Evolutionary conservation across 73 alveolate species (phyloP).

Genomic region (Tetrahymena malaccensis): DNA sequence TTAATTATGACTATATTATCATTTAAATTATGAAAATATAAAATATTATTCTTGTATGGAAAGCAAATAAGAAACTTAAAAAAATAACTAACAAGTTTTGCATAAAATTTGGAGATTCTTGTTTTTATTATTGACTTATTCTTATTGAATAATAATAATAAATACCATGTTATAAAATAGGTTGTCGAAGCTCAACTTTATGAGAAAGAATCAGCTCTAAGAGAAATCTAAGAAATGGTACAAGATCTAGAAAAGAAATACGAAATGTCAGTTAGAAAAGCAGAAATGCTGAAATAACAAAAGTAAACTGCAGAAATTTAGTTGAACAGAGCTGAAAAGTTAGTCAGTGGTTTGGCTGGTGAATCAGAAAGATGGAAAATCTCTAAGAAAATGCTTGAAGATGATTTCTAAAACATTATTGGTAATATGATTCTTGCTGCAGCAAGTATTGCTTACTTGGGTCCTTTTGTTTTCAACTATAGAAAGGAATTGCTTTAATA

Average conservation of each 20-base stretch:
- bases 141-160: background rate
- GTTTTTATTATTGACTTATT: too few species aligned
- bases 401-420: conserved; percentile 86
- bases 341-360: conserved; percentile 93
- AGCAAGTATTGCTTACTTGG: conserved; percentile 96
- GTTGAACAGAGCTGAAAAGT: conserved; percentile 93
- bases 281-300: conserved; percentile 80
- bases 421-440: conserved; percentile 99
- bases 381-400: conserved; percentile 64
- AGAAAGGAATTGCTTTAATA: conserved; percentile 74
- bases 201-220: conserved; percentile 84
- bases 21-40: too few species aligned
- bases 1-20: too few species aligned
- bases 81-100: too few species aligned
- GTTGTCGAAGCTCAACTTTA: conserved; percentile 66
- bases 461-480: conserved; percentile 98
- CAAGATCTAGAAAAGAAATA: conserved; percentile 80
- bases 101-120: too few species aligned
- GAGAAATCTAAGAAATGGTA: conserved; percentile 72
- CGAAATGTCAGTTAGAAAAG: conserved; percentile 70
- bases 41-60: too few species aligned
- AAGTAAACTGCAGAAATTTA: conserved; percentile 82
- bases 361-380: conserved; percentile 93
- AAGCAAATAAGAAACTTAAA: too few species aligned
- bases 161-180: background rate